These are phyloP conservation scores for Candida pseudofarinosa DNA, from an alignment of 805 yeast species.

Conservation along the genomic window DNA sequence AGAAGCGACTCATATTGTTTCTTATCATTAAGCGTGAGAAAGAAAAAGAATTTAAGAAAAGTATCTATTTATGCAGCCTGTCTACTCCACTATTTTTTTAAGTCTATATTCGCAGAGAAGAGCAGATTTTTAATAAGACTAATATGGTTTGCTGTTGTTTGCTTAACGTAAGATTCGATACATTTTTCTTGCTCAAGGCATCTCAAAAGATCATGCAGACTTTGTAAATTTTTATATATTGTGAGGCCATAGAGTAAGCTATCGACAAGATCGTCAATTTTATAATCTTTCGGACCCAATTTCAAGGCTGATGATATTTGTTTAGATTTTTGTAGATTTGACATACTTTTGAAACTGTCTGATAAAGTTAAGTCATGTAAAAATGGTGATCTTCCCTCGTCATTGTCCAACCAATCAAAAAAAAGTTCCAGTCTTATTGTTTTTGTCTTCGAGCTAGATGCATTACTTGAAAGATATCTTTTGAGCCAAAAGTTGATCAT, in stretches of 20 bases:
- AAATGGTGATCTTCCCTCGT: slow-evolving; percentile 2
- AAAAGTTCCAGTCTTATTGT: slow-evolving; percentile 12
- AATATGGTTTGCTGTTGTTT: slow-evolving; percentile 16
- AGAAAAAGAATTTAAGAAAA: background rate
- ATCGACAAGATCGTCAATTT: slow-evolving; percentile 41
- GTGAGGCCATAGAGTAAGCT: slow-evolving; percentile 32
- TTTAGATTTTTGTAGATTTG: slow-evolving; percentile 2
- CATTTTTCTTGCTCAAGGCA: slow-evolving; percentile 11
- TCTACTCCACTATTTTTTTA: slow-evolving; percentile 1
- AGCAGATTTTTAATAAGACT: slow-evolving; percentile 12
- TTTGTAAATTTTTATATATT: slow-evolving; percentile 16
- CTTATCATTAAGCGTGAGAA: too few species aligned
- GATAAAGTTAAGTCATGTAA: slow-evolving; percentile 4
- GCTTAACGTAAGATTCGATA: slow-evolving; percentile 10
- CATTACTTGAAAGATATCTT: slow-evolving; percentile 20
- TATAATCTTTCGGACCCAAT: slow-evolving; percentile 11
- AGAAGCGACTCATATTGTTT: too few species aligned
- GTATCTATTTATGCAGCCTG: slow-evolving; percentile 4
- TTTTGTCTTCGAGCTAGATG: slow-evolving; percentile 11
- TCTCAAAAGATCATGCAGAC: slow-evolving; percentile 14
- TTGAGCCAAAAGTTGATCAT: slow-evolving; percentile 39
- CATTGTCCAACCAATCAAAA: slow-evolving; percentile 8
- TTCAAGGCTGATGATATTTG: slow-evolving; percentile 5
- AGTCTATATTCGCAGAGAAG: background rate
- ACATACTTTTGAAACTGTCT: slow-evolving; percentile 1